Conservation (phyloP, 2,329 filamentous ascomycete genomes). For the Fusarium hainanense region DNA sequence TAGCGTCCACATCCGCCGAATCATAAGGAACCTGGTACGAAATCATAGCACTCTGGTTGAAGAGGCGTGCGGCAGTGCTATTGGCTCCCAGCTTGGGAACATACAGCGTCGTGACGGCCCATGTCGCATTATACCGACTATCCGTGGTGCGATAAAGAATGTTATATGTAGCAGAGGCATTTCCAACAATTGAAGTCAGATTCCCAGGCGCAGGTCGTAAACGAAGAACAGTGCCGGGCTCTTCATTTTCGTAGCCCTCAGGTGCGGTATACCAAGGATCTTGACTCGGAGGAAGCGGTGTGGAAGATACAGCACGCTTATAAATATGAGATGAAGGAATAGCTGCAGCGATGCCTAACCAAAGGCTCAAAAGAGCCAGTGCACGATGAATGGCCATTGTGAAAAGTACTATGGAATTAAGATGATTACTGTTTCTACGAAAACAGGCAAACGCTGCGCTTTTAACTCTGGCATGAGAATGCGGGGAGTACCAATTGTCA, state of each 20-base stretch:
- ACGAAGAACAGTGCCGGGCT: conserved; percentile 41
- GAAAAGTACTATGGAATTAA: background rate
- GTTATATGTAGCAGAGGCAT: conserved; percentile 39
- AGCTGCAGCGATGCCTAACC: conserved; percentile 21
- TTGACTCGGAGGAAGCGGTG: conserved; percentile 32
- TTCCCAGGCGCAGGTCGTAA: conserved; percentile 41
- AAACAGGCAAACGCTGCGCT: background rate
- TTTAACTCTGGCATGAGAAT: background rate
- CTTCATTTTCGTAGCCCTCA: conserved; percentile 25
- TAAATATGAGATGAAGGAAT: conserved; percentile 7
- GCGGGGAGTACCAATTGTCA: background rate
- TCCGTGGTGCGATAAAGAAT: conserved; percentile 43
- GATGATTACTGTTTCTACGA: background rate
- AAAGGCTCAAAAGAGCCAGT: conserved; percentile 31
- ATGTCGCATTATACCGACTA: conserved; percentile 39
- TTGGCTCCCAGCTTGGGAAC: conserved; percentile 33
- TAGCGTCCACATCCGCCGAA: conserved; percentile 38
- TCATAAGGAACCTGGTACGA: conserved; percentile 43
- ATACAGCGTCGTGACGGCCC: conserved; percentile 42
- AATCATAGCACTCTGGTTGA: conserved; percentile 33
- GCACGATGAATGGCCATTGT: conserved; percentile 29
- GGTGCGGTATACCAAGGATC: conserved; percentile 45
- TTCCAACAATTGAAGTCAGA: conserved; percentile 31
- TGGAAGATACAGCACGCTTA: conserved; percentile 2
- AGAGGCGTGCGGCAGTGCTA: conserved; percentile 17